Base-by-base conservation (phyloP, 2,329 filamentous ascomycete genomes). In the Myriangium duriaei region DNA sequence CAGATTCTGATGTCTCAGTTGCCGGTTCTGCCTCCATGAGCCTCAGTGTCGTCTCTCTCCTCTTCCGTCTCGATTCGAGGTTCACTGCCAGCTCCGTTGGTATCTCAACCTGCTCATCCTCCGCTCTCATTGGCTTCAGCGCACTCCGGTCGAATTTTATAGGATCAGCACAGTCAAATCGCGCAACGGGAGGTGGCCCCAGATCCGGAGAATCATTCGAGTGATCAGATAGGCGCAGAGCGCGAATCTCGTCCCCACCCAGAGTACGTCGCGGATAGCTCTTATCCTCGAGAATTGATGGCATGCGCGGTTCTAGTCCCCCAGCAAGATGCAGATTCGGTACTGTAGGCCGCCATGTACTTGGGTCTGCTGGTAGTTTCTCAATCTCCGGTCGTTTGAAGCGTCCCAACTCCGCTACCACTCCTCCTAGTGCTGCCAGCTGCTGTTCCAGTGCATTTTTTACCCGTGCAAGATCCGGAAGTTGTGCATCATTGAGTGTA, bases 401-500 rank as follows among this genome's bases (percentile, higher is more conserved):
- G 15, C 58, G 54, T 11, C 78, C 79, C 30, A 88, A 65, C 17
- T 71, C 70, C 31, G 71, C 74, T 9, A 91, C 68, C 46, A 88
- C 63, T 3, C 68, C 66, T 18, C 74, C 70, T 59, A 85, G 72
- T 62, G 87, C 80, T 21, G 70, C 62, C 13, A 91, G 65, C 58
- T 87, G 85, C 2, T 71, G 67, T 53, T 86, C 77, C 45, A 92
- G 64, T 55, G 77, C 73, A 32, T 68, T 67, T 54, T 79, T 85
- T 49, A 87, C 74, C n/a, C 69, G 69, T 43, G 76, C 61, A 7
- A 82, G 74, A 43, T 81, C 74, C 41, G 75, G 71, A 18, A 77
- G 71, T 37, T 72, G 64, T 32, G 70, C 68, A 32, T 70, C 62
- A 33, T 69, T 67, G 39, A 72, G 74, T 46, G 76, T 69, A 41